Evolutionary conservation across 176 grass and related monocot genomes (phyloP), one percentile per base, ranked within the genome.

Genomic region (Bolboschoenus planiculmis): DNA sequence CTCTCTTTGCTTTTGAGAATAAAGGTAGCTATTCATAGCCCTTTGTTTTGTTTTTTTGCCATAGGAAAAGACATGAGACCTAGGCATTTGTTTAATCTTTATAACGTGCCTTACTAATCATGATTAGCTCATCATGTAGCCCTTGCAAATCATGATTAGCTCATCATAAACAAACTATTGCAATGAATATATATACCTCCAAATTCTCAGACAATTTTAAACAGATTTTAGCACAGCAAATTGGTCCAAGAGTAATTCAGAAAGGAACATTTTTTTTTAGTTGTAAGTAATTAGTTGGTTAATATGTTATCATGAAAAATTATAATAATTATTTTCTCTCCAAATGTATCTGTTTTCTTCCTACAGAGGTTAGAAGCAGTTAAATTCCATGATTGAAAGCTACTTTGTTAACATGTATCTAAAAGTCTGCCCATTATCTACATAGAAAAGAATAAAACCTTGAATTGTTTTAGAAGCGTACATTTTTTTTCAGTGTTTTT

Each of bases 1-100:
- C 21, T 86, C 67, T 44, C 34, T 81, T 68, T 43, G 20, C 7
- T 80, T 33, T 54, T 70, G 34, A 86, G 30, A 86, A 46, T 46
- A 62, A 82, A 44, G 79, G 21, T 64, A 63, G 59, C 42, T 64
- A 65, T 63, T 44, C 26, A 46, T 80, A 23, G 77, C 21, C 56
- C 6, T 63, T 62, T 48, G 16, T 62, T 63, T 82, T 62, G 56
- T 61, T 42, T 60, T 81, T 10, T 81, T 65, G 23, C 26, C 57
- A 40, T 18, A 82, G 39, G 11, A 82, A 24, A 64, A 27, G 42
- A 65, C 79, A 81, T 37, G 79, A 61, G 21, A 24, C 3, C n/a
- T 29, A 50, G 42, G 44, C 40, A 50, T 76, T 75, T 75, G 11
- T 76, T 76, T 51, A 51, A 31, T 24, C 44, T 82, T n/a, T n/a